Percentiles rank a stretch among this genome's conserved stretches.
These are phyloP conservation scores for Triticum monococcum DNA, from an alignment of 176 grass and related monocot species.

Conservation along the genomic window DNA sequence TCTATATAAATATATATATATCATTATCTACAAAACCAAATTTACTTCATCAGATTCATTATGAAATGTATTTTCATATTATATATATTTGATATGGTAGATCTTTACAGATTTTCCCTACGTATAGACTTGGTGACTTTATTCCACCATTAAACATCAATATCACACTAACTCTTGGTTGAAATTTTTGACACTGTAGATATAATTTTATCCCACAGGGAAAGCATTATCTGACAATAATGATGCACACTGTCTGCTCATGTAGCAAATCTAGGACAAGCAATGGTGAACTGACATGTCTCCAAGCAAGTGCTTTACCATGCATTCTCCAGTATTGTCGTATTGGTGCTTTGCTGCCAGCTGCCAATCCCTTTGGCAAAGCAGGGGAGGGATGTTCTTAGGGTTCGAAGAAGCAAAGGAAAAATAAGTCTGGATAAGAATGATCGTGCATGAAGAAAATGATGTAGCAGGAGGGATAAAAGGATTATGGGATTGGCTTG, in stretches of 20 bases:
- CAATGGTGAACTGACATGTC: neutral
- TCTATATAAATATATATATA: no score
- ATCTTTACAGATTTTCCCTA: no score
- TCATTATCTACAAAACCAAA: no score
- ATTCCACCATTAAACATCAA: conserved; percentile 22
- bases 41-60: no score
- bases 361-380: neutral
- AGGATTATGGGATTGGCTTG: neutral
- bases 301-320: neutral
- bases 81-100: no score
- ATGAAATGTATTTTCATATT: no score
- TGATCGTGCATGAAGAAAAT: neutral
- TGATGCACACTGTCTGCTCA: neutral
- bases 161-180: neutral
- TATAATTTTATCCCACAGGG: no score
- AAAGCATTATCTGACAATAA: neutral
- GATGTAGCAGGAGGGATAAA: neutral
- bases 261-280: neutral
- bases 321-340: neutral
- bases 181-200: neutral
- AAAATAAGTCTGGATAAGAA: neutral
- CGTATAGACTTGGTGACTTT: neutral
- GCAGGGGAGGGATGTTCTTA: neutral
- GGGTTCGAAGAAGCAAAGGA: neutral
- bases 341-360: neutral